Conservation (phyloP, 2,329 filamentous ascomycete species). For the Fusarium nisikadoi region DNA sequence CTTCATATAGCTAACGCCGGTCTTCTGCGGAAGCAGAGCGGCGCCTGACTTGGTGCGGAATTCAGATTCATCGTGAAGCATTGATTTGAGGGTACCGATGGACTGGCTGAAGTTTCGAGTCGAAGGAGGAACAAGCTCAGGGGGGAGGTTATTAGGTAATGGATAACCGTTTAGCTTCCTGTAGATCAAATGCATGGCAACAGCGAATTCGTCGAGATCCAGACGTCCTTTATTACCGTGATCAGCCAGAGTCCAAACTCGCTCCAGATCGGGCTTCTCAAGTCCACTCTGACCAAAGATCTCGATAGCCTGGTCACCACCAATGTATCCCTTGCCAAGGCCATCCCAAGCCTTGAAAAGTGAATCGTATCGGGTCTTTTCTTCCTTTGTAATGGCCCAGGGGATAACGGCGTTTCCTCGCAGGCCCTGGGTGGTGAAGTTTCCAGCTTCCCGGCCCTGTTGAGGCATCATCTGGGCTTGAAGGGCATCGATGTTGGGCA, state of each 20-base stretch:
- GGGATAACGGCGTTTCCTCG: constrained; percentile 95
- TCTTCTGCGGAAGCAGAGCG: constrained; percentile 91
- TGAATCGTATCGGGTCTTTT: constrained; percentile 96
- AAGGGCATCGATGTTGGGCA: constrained; percentile 93
- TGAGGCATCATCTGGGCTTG: constrained; percentile 98
- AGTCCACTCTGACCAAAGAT: constrained; percentile 97
- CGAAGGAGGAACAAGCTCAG: constrained; percentile 93
- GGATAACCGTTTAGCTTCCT: constrained; percentile 96
- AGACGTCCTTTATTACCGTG: constrained; percentile 93
- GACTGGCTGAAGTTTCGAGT: constrained; percentile 93
- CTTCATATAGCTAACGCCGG: constrained; percentile 98
- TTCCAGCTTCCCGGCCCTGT: constrained; percentile 84
- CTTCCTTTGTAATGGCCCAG: constrained; percentile 98
- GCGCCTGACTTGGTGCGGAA: constrained; percentile 89
- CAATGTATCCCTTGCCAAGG: constrained; percentile 90
- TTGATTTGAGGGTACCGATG: constrained; percentile 89
- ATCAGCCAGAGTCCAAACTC: constrained; percentile 94
- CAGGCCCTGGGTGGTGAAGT: constrained; percentile 85
- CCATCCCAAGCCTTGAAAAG: constrained; percentile 98
- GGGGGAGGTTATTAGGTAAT: constrained; percentile 84
- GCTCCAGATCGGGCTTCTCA: constrained; percentile 88
- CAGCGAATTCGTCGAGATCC: constrained; percentile 96
- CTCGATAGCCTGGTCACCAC: constrained; percentile 92
- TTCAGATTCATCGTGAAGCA: constrained; percentile 91
- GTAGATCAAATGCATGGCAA: constrained; percentile 99